Base-by-base conservation (phyloP, 1,284 basidiomycete species). In the Pyrrhoderma noxium region DNA sequence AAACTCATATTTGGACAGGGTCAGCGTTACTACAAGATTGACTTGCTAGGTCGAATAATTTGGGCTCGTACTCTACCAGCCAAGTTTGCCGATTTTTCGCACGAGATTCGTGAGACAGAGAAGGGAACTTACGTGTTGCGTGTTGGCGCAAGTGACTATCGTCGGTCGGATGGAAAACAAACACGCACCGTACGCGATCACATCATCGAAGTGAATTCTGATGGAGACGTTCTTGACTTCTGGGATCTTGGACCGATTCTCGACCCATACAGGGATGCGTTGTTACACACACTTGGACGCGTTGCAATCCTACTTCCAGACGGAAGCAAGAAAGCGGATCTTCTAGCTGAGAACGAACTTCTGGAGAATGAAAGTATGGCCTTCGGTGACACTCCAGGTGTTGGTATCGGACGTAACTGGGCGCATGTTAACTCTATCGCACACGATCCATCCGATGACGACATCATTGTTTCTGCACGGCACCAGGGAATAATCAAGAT, bases 121-220 rank as follows among this genome's bases (percentile, higher is more conserved):
- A 47, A 47, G 31, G 45, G 45, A 36, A 47, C 45, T 35, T 47
- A 47, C 34, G 45, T 47, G 7, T 36, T 47, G 9, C 45, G 45
- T 47, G 31, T 47, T 21, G 45, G 27, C 16, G 35, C 45, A 9
- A 36, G 27, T n/a, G 34, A 47, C 22, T 47, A 47, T n/a, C 45
- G 31, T 8, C 25, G 45, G 7, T 16, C 31, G 1, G 45, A 47
- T 19, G 45, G 45, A 21, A 47, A 27, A 16, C 45, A 47, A 36
- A 37, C 31, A 11, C 45, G 45, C 11, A 34, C 45, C 11, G 31
- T 46, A 35, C 45, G 45, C 27, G 45, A 46, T 46, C 45, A 46
- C 34, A 46, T 46, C 45, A 46, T 46, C 45, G 45, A 46, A 11
- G 31, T 46, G 16, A 46, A 46, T 14, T 11, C 45, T 16, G 45